Evolutionary conservation across 2,329 filamentous ascomycete genomes (phyloP).

Genomic region (Berkeleyomyces rouxiae): DNA sequence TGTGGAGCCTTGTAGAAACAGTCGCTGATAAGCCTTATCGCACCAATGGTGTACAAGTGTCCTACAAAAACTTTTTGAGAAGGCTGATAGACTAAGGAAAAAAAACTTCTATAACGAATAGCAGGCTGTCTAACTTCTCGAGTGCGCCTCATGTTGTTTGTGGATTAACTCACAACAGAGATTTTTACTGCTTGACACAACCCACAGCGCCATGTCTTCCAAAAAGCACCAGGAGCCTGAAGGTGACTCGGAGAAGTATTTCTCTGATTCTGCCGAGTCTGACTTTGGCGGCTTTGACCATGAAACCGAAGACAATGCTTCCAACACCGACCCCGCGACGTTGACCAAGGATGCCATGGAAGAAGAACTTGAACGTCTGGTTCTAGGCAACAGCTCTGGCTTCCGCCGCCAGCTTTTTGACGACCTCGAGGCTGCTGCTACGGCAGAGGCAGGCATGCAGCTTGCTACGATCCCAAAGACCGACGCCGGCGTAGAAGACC

Average conservation of each 20-base stretch:
- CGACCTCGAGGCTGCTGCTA: slow-evolving; percentile 19
- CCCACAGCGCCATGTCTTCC: slow-evolving; percentile 1
- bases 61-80: slow-evolving; percentile 9
- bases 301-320: slow-evolving; percentile 18
- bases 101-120: slow-evolving; percentile 9
- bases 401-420: slow-evolving; percentile 59
- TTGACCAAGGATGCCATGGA: slow-evolving; percentile 66
- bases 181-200: background rate
- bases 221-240: slow-evolving; percentile 6
- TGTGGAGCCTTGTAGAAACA: background rate
- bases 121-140: background rate
- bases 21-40: slow-evolving; percentile 11
- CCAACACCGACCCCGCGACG: slow-evolving; percentile 16
- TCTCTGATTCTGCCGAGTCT: slow-evolving; percentile 17
- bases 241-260: slow-evolving; percentile 17
- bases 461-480: slow-evolving; percentile 27
- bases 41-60: slow-evolving; percentile 2
- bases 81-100: slow-evolving; percentile 6
- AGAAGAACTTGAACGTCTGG: slow-evolving; percentile 68
- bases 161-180: background rate
- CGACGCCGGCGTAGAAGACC: slow-evolving; percentile 36
- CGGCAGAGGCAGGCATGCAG: slow-evolving; percentile 20
- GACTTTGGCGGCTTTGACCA: slow-evolving; percentile 18
- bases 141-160: background rate
- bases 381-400: slow-evolving; percentile 73